These are phyloP conservation scores for Fusarium xylarioides DNA, from an alignment of 2,329 filamentous ascomycete species.

Conservation along the genomic window DNA sequence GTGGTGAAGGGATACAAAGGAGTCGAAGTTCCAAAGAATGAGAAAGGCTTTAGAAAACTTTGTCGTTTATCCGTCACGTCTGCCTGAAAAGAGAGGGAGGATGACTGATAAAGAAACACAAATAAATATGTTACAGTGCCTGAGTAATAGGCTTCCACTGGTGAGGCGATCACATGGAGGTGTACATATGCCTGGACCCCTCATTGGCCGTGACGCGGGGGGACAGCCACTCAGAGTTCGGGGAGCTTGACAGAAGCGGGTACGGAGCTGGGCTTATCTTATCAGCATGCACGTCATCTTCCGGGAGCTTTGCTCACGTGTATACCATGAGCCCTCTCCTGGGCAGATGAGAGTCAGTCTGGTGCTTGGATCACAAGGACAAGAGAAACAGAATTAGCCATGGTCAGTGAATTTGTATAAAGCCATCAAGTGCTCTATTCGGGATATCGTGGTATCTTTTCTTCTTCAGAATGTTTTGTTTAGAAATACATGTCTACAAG, in stretches of 20 bases:
- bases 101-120: conserved; percentile 21
- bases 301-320: conserved; percentile 21
- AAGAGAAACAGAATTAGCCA: not conserved
- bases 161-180: conserved; percentile 46
- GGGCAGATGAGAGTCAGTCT: not conserved
- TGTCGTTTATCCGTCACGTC: not conserved
- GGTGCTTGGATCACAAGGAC: conserved; percentile 23
- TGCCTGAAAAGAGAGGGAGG: not conserved
- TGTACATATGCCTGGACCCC: conserved; percentile 22
- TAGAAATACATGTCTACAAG: conserved; percentile 1
- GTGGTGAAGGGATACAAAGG: not conserved
- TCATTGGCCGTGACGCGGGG: conserved; percentile 31
- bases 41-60: not conserved
- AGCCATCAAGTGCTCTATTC: not conserved
- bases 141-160: conserved; percentile 25
- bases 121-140: not conserved
- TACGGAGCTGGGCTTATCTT: conserved; percentile 19
- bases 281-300: conserved; percentile 33
- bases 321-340: not conserved
- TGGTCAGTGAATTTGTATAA: not conserved
- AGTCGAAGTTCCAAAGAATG: not conserved
- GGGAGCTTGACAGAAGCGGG: not conserved
- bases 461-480: not conserved
- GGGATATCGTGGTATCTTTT: conserved; percentile 15
- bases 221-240: conserved; percentile 5